phyloP scores from a whole-genome alignment of 257 asterid species.

The Ilex asprella region DNA sequence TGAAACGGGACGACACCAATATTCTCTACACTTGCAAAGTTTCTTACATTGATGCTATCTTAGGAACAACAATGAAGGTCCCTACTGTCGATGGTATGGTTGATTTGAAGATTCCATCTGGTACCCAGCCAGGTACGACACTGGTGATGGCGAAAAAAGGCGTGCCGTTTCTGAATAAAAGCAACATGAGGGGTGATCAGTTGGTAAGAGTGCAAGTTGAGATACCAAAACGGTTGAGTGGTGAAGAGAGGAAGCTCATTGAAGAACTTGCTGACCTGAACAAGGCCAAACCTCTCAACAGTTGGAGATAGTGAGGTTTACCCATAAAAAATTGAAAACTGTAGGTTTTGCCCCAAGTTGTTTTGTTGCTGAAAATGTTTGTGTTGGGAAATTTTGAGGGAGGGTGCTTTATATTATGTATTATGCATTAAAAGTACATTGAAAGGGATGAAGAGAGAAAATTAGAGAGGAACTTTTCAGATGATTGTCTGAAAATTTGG shows the following conservation, averaged over 20 bases:
- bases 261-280: slow-evolving; percentile 51
- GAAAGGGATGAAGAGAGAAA: neutral
- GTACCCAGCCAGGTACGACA: slow-evolving; percentile 93
- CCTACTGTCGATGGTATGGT: slow-evolving; percentile 94
- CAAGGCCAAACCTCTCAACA: slow-evolving; percentile 53
- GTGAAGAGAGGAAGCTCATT: neutral
- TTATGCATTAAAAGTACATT: neutral
- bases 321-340: too few species aligned
- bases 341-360: too few species aligned
- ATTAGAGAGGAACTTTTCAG: neutral
- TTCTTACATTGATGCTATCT: slow-evolving; percentile 77
- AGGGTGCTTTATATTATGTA: slow-evolving; percentile 2
- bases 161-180: slow-evolving; percentile 65
- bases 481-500: slow-evolving; percentile 2
- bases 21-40: slow-evolving; percentile 84
- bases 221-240: neutral
- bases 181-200: slow-evolving; percentile 5
- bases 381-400: slow-evolving; percentile 10
- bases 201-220: neutral
- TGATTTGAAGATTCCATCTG: slow-evolving; percentile 80
- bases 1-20: slow-evolving; percentile 84
- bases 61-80: slow-evolving; percentile 75
- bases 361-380: slow-evolving; percentile 3
- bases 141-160: slow-evolving; percentile 90
- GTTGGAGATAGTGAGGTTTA: slow-evolving; percentile 35